These are phyloP conservation scores for Nemania abortiva DNA, from an alignment of 2,329 filamentous ascomycete genomes.

Conservation along the genomic window DNA sequence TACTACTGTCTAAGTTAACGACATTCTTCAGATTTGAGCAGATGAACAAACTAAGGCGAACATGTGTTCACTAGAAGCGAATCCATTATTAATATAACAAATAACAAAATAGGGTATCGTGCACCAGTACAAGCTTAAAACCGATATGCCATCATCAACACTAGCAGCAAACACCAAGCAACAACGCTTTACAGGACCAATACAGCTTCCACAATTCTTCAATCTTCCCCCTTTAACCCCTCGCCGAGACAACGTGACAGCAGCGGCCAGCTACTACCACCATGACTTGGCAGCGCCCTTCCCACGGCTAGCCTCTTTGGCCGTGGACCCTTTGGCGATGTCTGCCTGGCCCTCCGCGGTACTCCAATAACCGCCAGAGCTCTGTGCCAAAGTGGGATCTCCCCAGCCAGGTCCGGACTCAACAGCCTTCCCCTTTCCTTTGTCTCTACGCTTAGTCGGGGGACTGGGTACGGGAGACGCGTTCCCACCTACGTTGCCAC, in stretches of 20 bases:
- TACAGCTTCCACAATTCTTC: too few relatives aligned
- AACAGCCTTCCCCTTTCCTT: constrained; percentile 33
- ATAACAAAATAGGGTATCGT: too few relatives aligned
- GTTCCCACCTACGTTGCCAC: constrained; percentile 27
- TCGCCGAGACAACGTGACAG: too few relatives aligned
- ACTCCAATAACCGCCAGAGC: constrained; percentile 46
- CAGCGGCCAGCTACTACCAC: constrained; percentile 28
- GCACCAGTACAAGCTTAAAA: too few relatives aligned
- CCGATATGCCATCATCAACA: background rate
- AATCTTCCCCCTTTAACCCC: background rate
- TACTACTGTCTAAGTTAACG: too few relatives aligned
- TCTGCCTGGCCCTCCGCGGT: constrained; percentile 30
- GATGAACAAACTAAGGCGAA: too few relatives aligned
- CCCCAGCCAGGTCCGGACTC: constrained; percentile 34
- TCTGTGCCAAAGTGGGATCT: constrained; percentile 43
- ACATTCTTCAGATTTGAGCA: too few relatives aligned
- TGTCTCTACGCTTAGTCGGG: constrained; percentile 17
- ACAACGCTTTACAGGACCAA: background rate
- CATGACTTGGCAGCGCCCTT: constrained; percentile 19
- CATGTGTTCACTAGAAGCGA: too few relatives aligned
- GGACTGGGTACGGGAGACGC: constrained; percentile 1
- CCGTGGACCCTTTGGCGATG: constrained; percentile 4
- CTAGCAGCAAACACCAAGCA: background rate
- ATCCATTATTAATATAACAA: too few relatives aligned
- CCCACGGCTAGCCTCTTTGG: background rate